These are phyloP conservation scores for Micractinium sp. DNA, from an alignment of 139 green algal genomes.

Conservation along the genomic window DNA sequence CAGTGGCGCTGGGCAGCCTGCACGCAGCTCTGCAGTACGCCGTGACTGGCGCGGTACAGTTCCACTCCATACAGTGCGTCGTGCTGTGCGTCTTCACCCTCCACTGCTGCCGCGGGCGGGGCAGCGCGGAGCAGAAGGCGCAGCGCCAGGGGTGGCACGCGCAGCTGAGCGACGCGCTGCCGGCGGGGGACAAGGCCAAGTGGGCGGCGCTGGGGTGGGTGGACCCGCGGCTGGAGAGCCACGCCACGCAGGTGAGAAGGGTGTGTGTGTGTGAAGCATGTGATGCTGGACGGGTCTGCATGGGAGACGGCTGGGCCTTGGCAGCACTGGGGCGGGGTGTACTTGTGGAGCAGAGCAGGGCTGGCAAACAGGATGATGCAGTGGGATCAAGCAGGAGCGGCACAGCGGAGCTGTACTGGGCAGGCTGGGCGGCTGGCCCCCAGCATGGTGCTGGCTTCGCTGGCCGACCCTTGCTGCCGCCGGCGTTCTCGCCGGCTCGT, in stretches of 20 bases:
- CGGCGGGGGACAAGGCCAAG: neutral
- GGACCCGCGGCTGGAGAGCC: slow-evolving; percentile 23
- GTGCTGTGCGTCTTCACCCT: slow-evolving; percentile 34
- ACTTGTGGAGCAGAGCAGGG: too few relatives aligned
- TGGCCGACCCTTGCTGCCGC: neutral
- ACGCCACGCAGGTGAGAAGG: slow-evolving; percentile 6
- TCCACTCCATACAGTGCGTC: slow-evolving; percentile 30
- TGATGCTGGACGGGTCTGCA: neutral
- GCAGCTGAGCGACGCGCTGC: neutral
- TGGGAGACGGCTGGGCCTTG: too few relatives aligned
- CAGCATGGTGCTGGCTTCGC: neutral
- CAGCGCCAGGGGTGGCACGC: slow-evolving; percentile 6
- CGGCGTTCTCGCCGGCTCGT: neutral
- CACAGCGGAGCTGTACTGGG: too few relatives aligned
- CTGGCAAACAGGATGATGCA: too few relatives aligned
- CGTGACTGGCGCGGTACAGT: neutral
- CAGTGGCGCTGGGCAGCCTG: slow-evolving; percentile 3
- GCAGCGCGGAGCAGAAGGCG: slow-evolving; percentile 5
- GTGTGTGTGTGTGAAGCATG: neutral
- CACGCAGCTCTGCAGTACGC: slow-evolving; percentile 18
- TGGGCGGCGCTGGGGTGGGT: slow-evolving; percentile 23
- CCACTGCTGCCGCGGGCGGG: slow-evolving; percentile 25
- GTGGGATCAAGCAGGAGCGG: too few relatives aligned
- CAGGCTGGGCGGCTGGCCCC: too few relatives aligned
- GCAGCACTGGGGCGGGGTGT: too few relatives aligned